These are phyloP conservation scores for Coemansia sp. DNA, from an alignment of 192 early-diverging fungal species.

Conservation along the genomic window DNA sequence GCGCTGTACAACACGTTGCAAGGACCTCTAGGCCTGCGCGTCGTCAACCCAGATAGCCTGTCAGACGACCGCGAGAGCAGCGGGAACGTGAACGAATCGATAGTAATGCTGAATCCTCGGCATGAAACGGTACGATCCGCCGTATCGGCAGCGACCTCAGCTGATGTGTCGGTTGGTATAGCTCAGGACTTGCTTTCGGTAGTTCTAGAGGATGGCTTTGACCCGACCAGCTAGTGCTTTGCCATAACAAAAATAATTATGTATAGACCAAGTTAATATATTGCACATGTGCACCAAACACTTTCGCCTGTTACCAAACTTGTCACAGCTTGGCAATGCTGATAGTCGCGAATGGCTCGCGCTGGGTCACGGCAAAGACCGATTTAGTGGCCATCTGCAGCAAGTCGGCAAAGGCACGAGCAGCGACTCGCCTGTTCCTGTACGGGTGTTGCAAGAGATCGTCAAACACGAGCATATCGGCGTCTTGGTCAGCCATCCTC, in stretches of 20 bases:
- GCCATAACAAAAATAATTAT: neutral
- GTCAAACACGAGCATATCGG: conserved; percentile 12
- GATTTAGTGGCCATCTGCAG: conserved; percentile 41
- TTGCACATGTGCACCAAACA: neutral
- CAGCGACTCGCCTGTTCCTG: conserved; percentile 34
- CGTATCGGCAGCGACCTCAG: conserved; percentile 8
- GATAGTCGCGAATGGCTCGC: conserved; percentile 9
- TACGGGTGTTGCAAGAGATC: conserved; percentile 22
- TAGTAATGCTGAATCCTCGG: too few species aligned
- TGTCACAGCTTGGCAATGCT: conserved; percentile 5
- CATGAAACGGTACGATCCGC: neutral
- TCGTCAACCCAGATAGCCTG: conserved; percentile 3
- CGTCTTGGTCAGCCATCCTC: conserved; percentile 10
- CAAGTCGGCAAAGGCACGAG: conserved; percentile 44
- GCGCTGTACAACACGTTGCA: conserved; percentile 15
- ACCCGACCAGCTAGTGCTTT: neutral
- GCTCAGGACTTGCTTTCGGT: conserved; percentile 8
- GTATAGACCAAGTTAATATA: neutral
- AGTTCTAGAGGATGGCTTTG: conserved; percentile 19
- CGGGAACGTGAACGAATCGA: neutral
- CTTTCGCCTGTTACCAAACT: neutral
- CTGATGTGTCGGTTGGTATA: conserved; percentile 11
- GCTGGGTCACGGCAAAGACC: conserved; percentile 26
- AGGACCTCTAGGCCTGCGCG: conserved; percentile 10
- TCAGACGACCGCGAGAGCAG: neutral